These are phyloP conservation scores for Starmerella roubikii DNA, from an alignment of 805 yeast species.

Conservation along the genomic window DNA sequence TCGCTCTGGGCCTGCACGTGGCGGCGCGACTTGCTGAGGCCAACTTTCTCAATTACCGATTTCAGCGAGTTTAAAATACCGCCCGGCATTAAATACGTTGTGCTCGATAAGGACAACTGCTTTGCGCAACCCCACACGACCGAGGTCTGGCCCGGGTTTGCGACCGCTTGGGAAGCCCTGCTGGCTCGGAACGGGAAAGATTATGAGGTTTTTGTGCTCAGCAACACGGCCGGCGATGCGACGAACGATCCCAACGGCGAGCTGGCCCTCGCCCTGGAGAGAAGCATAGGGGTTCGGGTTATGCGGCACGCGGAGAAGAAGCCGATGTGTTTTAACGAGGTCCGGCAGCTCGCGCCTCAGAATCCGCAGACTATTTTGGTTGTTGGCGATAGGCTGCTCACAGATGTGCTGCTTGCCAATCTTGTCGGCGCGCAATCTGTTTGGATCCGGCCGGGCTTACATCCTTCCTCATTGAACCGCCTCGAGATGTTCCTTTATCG, in stretches of 20 bases:
- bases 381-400: conserved; percentile 81
- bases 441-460: conserved; percentile 74
- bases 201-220: conserved; percentile 59
- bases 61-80: conserved; percentile 17
- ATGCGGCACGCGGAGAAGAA: conserved; percentile 25
- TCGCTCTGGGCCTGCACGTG: conserved; percentile 6
- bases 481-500: conserved; percentile 15
- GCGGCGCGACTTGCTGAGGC: conserved; percentile 15
- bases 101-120: conserved; percentile 90
- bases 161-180: conserved; percentile 34
- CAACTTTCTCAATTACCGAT: conserved; percentile 10
- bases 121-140: conserved; percentile 75
- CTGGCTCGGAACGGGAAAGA: conserved; percentile 29
- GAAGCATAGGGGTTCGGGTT: conserved; percentile 32
- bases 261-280: conserved; percentile 53
- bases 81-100: conserved; percentile 49
- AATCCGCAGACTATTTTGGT: conserved; percentile 59
- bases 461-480: conserved; percentile 16
- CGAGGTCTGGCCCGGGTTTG: conserved; percentile 64
- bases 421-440: conserved; percentile 76
- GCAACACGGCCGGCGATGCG: conserved; percentile 81
- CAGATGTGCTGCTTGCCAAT: conserved; percentile 90
- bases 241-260: conserved; percentile 47
- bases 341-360: conserved; percentile 41
- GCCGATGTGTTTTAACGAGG: conserved; percentile 40